phyloP scores from a whole-genome alignment of 2,329 filamentous ascomycete species.

The Sclerotinia borealis region DNA sequence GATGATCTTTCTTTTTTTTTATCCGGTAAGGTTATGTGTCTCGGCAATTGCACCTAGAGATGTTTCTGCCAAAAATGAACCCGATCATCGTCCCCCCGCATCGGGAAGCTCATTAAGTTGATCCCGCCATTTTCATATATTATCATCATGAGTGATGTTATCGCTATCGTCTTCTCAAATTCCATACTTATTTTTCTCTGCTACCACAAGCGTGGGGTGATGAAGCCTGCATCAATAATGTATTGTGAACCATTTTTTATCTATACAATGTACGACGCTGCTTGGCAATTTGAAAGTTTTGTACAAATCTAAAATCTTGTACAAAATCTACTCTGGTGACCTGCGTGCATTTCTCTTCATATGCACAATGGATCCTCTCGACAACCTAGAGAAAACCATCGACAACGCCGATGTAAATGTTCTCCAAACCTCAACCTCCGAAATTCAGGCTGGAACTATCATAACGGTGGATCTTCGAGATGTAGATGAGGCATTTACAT shows the following conservation, averaged over 20 bases:
- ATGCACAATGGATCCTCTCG: not conserved
- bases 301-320: not conserved
- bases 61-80: too few relatives aligned
- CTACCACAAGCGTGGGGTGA: not conserved
- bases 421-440: not conserved
- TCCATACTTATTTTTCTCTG: not conserved
- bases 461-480: slow-evolving; percentile 19
- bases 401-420: not conserved
- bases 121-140: not conserved
- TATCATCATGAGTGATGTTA: not conserved
- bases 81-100: too few relatives aligned
- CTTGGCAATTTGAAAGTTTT: not conserved
- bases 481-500: slow-evolving; percentile 15
- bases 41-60: too few relatives aligned
- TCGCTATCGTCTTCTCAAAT: not conserved
- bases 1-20: too few relatives aligned
- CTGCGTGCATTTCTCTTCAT: not conserved
- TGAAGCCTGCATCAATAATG: not conserved
- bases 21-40: too few relatives aligned
- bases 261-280: not conserved
- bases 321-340: not conserved
- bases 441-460: not conserved
- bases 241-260: not conserved
- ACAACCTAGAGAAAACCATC: not conserved
- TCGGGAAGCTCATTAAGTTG: too few relatives aligned